Conservation (phyloP, 208 protist species). For the Crithidia bombi region DNA sequence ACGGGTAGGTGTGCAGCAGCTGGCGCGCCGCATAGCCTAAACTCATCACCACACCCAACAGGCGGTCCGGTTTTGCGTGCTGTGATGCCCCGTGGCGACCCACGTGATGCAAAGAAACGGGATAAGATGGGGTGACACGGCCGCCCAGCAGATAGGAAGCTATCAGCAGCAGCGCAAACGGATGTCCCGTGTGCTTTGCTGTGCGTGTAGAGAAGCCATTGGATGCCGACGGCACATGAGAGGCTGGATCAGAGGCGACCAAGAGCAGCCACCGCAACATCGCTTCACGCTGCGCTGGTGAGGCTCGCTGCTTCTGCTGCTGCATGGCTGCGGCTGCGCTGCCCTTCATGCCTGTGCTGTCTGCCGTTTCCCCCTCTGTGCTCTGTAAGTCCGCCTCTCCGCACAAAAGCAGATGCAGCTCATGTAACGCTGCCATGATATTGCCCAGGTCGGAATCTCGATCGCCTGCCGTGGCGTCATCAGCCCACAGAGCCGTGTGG, state of each 20-base stretch:
- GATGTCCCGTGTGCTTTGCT: constrained; percentile 4
- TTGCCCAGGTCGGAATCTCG: neutral
- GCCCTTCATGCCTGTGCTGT: neutral
- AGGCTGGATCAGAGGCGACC: constrained; percentile 4
- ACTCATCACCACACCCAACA: constrained; percentile 10
- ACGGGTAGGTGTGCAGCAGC: constrained; percentile 36
- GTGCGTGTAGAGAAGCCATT: neutral
- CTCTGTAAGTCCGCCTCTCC: neutral
- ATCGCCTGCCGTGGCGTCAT: neutral
- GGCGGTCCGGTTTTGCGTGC: neutral
- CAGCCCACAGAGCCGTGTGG: neutral
- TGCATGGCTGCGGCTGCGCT: neutral
- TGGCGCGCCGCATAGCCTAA: constrained; percentile 19
- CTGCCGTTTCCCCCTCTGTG: neutral
- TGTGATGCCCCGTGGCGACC: neutral
- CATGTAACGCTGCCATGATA: constrained; percentile 1
- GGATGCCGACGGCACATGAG: neutral
- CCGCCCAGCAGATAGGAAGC: constrained; percentile 13
- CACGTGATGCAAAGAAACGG: neutral
- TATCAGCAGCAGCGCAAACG: constrained; percentile 33
- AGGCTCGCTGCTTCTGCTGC: neutral
- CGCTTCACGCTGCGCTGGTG: constrained; percentile 24
- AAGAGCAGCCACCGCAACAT: constrained; percentile 29
- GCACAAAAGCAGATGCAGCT: constrained; percentile 5
- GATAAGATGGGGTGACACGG: constrained; percentile 21